Evolutionary conservation across 306 rosid species (phyloP).

Genomic region (Dryas octopetala): DNA sequence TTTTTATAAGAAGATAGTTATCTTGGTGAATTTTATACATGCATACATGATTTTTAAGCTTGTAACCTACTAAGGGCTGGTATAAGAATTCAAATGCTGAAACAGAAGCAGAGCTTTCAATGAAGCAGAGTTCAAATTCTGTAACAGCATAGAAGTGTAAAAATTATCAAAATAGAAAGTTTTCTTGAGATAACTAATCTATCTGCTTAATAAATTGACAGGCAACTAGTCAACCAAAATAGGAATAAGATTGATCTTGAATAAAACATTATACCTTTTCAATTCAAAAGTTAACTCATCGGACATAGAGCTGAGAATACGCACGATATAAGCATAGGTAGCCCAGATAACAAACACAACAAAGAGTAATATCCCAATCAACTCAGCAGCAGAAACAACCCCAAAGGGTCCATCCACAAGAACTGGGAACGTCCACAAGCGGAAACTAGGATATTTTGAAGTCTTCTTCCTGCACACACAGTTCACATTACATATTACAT

Average conservation of each 20-base stretch:
- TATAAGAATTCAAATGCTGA: neutral
- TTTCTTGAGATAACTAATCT: neutral
- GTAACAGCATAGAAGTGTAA: slow-evolving; percentile 8
- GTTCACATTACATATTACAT: neutral
- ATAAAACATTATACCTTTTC: slow-evolving; percentile 43
- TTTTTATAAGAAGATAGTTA: neutral
- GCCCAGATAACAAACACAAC: slow-evolving; percentile 64
- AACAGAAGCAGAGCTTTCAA: slow-evolving; percentile 11
- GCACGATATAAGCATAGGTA: slow-evolving; percentile 45
- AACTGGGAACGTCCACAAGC: slow-evolving; percentile 88
- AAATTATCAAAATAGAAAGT: slow-evolving; percentile 9
- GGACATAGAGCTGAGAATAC: slow-evolving; percentile 27
- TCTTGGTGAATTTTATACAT: neutral
- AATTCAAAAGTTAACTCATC: slow-evolving; percentile 19
- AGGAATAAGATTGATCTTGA: neutral
- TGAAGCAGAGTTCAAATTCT: too few species aligned
- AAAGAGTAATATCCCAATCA: slow-evolving; percentile 70
- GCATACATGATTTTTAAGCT: neutral
- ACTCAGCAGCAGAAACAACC: slow-evolving; percentile 82
- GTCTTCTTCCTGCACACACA: slow-evolving; percentile 49
- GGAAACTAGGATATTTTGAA: slow-evolving; percentile 48
- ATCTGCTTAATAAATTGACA: neutral
- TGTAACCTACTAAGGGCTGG: neutral
- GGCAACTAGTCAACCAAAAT: neutral
- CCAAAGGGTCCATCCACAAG: slow-evolving; percentile 83